Conservation (phyloP, 768 basidiomycete species). For the Phylloporus sp. region DNA sequence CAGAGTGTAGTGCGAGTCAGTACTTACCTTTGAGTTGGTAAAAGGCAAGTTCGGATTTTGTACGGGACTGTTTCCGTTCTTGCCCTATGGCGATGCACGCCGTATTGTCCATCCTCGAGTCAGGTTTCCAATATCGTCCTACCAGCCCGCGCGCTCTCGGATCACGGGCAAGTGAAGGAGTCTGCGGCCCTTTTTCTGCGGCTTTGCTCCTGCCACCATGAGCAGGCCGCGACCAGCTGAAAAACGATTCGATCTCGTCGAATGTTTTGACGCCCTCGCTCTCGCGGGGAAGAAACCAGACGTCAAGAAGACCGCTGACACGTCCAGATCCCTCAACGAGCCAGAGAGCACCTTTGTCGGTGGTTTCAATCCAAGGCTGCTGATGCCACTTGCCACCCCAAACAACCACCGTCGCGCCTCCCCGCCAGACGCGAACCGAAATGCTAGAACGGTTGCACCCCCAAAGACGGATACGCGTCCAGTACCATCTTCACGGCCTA, state of each 20-base stretch:
- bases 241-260: slow-evolving; percentile 27
- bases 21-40: slow-evolving; percentile 5
- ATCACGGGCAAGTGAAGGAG: slow-evolving; percentile 7
- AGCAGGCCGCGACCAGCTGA: slow-evolving; percentile 12
- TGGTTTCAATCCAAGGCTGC: slow-evolving; percentile 39
- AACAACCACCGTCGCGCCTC: slow-evolving; percentile 1
- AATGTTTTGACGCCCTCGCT: slow-evolving; percentile 32
- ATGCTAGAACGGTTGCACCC: not conserved
- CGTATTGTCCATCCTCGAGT: slow-evolving; percentile 11
- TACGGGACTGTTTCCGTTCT: not conserved
- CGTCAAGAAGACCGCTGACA: slow-evolving; percentile 9
- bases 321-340: not conserved
- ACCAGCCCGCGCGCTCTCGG: not conserved
- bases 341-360: slow-evolving; percentile 40
- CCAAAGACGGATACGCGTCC: too few species aligned
- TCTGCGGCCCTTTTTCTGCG: slow-evolving; percentile 12
- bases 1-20: not conserved
- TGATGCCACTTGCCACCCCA: slow-evolving; percentile 4
- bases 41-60: not conserved
- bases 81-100: slow-evolving; percentile 12
- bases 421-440: slow-evolving; percentile 8
- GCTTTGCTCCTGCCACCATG: slow-evolving; percentile 15
- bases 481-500: slow-evolving; percentile 9
- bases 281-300: slow-evolving; percentile 22
- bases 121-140: slow-evolving; percentile 17